phyloP scores from a whole-genome alignment of 1,139 yeast species.

The Torulaspora globosa region DNA sequence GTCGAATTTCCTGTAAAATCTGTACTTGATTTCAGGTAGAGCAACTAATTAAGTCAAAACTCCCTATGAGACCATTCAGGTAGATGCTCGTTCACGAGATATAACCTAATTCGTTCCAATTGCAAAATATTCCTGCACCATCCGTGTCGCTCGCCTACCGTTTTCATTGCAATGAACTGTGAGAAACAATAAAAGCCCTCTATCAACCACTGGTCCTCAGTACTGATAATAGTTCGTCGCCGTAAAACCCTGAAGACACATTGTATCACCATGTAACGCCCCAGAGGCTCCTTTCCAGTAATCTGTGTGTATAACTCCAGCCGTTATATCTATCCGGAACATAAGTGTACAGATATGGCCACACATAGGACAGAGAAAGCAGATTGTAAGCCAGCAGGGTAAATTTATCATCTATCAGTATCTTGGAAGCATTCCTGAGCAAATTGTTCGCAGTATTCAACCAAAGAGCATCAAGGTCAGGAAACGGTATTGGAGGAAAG shows the following conservation, averaged over 20 bases:
- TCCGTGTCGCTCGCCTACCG: conserved; percentile 47
- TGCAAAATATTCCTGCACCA: conserved; percentile 54
- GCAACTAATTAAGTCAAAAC: conserved; percentile 41
- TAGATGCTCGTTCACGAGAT: conserved; percentile 43
- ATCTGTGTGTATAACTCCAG: conserved; percentile 48
- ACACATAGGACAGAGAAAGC: conserved; percentile 52
- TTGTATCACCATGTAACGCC: conserved; percentile 46
- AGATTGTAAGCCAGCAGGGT: conserved; percentile 47
- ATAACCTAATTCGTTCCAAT: conserved; percentile 45
- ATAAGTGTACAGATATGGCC: conserved; percentile 53
- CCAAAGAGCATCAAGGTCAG: conserved; percentile 13
- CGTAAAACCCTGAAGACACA: conserved; percentile 63
- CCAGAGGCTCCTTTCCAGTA: conserved; percentile 42
- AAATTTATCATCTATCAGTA: conserved; percentile 16
- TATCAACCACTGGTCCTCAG: conserved; percentile 41
- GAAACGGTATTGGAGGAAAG: neutral
- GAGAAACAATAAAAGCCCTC: conserved; percentile 41
- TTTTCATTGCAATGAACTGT: conserved; percentile 49
- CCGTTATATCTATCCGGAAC: conserved; percentile 44
- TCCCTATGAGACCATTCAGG: conserved; percentile 42
- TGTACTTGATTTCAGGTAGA: conserved; percentile 36
- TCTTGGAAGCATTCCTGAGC: conserved; percentile 6
- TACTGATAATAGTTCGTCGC: conserved; percentile 42
- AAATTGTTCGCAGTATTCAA: conserved; percentile 7
- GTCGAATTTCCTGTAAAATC: conserved; percentile 32